phyloP scores from a whole-genome alignment of 176 grass and related monocot species.

The Hordeum marinum region DNA sequence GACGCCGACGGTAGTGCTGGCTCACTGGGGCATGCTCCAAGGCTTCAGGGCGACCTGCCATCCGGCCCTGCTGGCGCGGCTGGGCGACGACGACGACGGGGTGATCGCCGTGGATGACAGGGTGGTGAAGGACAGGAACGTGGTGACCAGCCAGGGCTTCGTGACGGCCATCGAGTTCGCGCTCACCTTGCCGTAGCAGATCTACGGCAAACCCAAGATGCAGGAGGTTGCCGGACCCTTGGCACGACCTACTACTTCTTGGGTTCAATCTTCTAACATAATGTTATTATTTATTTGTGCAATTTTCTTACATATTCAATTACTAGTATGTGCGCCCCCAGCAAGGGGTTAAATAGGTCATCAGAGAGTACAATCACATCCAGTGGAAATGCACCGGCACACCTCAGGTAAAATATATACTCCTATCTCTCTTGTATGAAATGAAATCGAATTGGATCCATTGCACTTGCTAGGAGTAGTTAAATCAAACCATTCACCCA shows the following conservation, averaged over 20 bases:
- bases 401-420: conserved; percentile 20
- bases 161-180: conserved; percentile 55
- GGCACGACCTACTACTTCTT: neutral
- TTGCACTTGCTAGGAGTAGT: too few species aligned
- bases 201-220: conserved; percentile 42
- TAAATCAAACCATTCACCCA: neutral
- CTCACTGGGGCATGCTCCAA: conserved; percentile 69
- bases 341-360: conserved; percentile 61
- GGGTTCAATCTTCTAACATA: neutral
- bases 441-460: too few species aligned
- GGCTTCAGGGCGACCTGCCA: conserved; percentile 75
- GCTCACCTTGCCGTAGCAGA: conserved; percentile 39
- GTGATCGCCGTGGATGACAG: conserved; percentile 46
- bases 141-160: conserved; percentile 50
- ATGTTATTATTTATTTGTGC: too few species aligned
- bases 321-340: conserved; percentile 33
- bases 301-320: neutral
- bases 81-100: conserved; percentile 25
- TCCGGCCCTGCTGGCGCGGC: conserved; percentile 42
- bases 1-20: conserved; percentile 44
- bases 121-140: conserved; percentile 52
- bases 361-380: conserved; percentile 50
- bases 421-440: too few species aligned
- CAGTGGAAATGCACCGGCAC: conserved; percentile 62
- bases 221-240: conserved; percentile 52